Evolutionary conservation across 257 asterid genomes (phyloP).

Genomic region (Salvia rosmarinus): DNA sequence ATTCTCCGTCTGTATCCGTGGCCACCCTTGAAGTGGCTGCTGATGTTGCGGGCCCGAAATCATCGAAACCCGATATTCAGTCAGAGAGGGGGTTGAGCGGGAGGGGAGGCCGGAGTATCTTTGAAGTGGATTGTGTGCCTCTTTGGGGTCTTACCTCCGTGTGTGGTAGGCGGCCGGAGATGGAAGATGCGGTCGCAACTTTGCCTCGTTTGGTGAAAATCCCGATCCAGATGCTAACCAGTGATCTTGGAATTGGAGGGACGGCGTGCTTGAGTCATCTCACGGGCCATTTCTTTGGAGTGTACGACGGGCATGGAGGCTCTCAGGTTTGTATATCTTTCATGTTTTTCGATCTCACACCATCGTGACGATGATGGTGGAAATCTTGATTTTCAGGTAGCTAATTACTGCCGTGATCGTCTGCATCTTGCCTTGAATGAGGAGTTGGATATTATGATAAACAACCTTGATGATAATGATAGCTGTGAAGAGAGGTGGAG

Average conservation of each 20-base stretch:
- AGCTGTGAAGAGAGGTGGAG: constrained; percentile 71
- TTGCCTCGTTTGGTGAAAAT: constrained; percentile 74
- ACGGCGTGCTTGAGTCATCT: constrained; percentile 61
- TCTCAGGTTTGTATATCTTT: constrained; percentile 60
- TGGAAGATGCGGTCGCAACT: constrained; percentile 81
- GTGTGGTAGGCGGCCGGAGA: constrained; percentile 93
- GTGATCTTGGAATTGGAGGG: constrained; percentile 56
- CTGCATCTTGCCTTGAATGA: constrained; percentile 69
- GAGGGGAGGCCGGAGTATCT: constrained; percentile 61
- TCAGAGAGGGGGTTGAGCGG: constrained; percentile 42
- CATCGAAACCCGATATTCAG: constrained; percentile 41
- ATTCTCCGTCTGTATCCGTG: constrained; percentile 39
- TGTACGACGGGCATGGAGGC: constrained; percentile 99
- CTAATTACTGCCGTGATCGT: constrained; percentile 81
- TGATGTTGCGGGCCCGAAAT: constrained; percentile 46
- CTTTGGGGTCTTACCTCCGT: constrained; percentile 83
- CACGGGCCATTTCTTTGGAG: constrained; percentile 90
- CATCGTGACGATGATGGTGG: background rate
- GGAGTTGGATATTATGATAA: constrained; percentile 59
- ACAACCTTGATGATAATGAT: constrained; percentile 33
- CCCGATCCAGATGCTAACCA: constrained; percentile 65
- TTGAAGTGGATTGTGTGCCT: constrained; percentile 83
- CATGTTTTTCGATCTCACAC: background rate
- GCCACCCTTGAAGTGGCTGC: constrained; percentile 38
- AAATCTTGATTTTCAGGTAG: constrained; percentile 58